Conservation (phyloP, 2,329 filamentous ascomycete species). For the Fusarium praegraminearum region DNA sequence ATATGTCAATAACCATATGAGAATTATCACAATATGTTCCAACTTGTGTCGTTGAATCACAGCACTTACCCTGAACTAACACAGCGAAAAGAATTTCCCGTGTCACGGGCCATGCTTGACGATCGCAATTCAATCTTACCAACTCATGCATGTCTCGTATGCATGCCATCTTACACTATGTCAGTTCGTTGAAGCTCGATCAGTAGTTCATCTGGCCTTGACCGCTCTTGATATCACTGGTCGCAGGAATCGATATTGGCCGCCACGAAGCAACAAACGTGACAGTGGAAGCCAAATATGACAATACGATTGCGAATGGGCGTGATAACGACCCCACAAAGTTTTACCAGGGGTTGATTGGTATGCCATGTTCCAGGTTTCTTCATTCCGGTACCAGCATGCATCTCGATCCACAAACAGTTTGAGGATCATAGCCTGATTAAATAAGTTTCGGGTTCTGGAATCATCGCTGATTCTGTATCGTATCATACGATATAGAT, state of each 20-base stretch:
- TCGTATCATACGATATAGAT: neutral
- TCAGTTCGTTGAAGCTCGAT: neutral
- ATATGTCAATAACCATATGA: too few relatives aligned
- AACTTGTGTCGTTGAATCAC: accelerated
- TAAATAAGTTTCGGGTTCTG: neutral
- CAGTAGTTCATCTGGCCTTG: neutral
- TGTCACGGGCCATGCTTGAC: accelerated
- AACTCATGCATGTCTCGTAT: neutral
- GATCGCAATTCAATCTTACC: neutral
- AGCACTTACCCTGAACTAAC: accelerated
- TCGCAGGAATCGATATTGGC: too few relatives aligned
- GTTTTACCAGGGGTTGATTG: neutral
- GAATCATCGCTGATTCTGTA: neutral
- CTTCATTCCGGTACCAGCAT: neutral
- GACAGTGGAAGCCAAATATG: neutral
- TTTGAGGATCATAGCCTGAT: neutral
- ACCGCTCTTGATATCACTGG: accelerated
- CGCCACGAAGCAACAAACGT: neutral
- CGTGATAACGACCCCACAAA: neutral
- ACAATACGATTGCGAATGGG: neutral
- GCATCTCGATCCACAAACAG: neutral
- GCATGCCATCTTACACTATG: neutral
- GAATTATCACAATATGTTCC: too few relatives aligned
- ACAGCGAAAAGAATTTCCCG: accelerated
- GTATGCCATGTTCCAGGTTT: neutral